phyloP scores from a whole-genome alignment of 345 rosid genomes.

The Schrenkiella parvula region DNA sequence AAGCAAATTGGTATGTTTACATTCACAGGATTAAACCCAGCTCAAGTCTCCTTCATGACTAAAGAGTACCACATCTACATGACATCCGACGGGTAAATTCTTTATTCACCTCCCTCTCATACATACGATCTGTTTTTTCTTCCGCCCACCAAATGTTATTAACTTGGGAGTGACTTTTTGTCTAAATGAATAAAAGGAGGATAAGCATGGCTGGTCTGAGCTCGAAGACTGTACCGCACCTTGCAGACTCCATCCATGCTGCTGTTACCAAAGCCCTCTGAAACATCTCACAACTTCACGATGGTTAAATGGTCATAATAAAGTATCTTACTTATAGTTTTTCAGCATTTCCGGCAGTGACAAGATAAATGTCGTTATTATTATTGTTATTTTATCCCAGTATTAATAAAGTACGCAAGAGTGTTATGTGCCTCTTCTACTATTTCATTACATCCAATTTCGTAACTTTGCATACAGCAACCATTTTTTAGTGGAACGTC shows the following conservation, averaged over 20 bases:
- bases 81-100: conserved; percentile 69
- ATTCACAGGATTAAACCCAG: conserved; percentile 59
- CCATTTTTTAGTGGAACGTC: neutral
- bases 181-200: conserved; percentile 42
- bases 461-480: neutral
- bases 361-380: neutral
- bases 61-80: conserved; percentile 72
- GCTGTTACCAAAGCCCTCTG: conserved; percentile 41
- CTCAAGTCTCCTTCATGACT: conserved; percentile 63
- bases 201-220: conserved; percentile 83
- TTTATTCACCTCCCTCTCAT: neutral
- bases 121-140: neutral
- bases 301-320: neutral
- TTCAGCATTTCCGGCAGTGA: neutral
- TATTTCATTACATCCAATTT: neutral
- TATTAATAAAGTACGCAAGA: conserved; percentile 10
- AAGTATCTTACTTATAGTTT: neutral
- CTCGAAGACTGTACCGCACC: conserved; percentile 64
- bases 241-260: conserved; percentile 69
- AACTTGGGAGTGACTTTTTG: neutral
- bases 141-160: neutral
- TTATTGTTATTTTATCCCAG: conserved; percentile 2
- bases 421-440: neutral
- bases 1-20: conserved; percentile 85
- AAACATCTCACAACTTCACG: neutral